A percentile compares a stretch with the other conserved stretches of the same genome.
Evolutionary conservation across 1,284 basidiomycete genomes (phyloP).

Genomic region (Inonotus hispidus): DNA sequence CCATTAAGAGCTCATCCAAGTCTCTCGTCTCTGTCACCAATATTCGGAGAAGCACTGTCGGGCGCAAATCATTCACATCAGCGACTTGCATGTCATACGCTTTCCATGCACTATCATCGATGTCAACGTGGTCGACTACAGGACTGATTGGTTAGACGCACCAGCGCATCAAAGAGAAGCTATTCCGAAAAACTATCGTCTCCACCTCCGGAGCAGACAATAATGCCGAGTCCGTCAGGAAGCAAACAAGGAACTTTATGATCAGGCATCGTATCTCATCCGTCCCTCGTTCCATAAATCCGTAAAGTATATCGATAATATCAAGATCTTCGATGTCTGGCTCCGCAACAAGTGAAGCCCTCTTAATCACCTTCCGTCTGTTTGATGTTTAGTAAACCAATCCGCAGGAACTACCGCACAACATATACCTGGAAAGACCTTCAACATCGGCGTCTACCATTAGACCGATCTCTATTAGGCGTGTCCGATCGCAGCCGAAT

Average conservation of each 20-base stretch:
- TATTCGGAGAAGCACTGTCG: conserved; percentile 50
- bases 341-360: conserved; percentile 41
- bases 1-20: conserved; percentile 44
- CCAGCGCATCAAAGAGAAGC: conserved; percentile 49
- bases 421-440: conserved; percentile 46
- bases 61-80: conserved; percentile 46
- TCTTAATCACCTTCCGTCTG: conserved; percentile 45
- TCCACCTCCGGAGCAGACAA: conserved; percentile 62
- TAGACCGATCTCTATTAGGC: conserved; percentile 38
- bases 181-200: conserved; percentile 63
- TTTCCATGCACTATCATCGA: conserved; percentile 49
- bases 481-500: conserved; percentile 55
- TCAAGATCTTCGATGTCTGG: conserved; percentile 47
- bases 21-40: conserved; percentile 58
- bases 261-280: conserved; percentile 49
- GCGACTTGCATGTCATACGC: conserved; percentile 54
- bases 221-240: conserved; percentile 51
- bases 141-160: conserved; percentile 27
- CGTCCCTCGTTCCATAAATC: conserved; percentile 43
- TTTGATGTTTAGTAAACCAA: not conserved
- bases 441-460: conserved; percentile 43
- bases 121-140: not conserved
- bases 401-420: not conserved
- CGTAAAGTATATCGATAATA: conserved; percentile 46
- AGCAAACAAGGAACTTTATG: conserved; percentile 58